phyloP scores from a whole-genome alignment of 2,329 filamentous ascomycete species.

The Colletotrichum sp. region DNA sequence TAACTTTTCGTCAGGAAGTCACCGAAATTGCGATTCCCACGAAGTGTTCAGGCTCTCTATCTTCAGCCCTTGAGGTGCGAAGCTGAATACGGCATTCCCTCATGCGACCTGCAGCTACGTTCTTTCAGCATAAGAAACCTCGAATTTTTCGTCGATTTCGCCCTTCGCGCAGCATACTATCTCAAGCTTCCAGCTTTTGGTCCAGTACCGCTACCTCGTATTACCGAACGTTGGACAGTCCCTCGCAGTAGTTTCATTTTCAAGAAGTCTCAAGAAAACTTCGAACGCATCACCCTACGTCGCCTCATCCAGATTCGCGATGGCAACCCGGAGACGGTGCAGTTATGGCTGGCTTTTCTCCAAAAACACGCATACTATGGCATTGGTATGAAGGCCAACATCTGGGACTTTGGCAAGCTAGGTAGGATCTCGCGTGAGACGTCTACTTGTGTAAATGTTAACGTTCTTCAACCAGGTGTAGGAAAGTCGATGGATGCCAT shows the following conservation, averaged over 20 bases:
- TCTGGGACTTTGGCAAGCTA: conserved; percentile 84
- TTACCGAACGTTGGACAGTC: conserved; percentile 93
- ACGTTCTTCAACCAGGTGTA: conserved; percentile 42
- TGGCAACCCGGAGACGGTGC: conserved; percentile 85
- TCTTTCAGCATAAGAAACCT: conserved; percentile 91
- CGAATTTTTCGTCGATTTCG: conserved; percentile 94
- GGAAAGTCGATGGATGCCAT: conserved; percentile 57
- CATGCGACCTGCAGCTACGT: conserved; percentile 90
- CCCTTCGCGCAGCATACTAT: conserved; percentile 92
- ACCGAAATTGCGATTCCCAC: conserved; percentile 63
- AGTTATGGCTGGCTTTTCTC: conserved; percentile 91
- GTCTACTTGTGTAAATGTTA: not conserved
- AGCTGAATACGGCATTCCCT: conserved; percentile 77
- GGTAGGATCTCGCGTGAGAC: conserved; percentile 38
- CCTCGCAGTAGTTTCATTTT: conserved; percentile 88
- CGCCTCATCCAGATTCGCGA: conserved; percentile 92
- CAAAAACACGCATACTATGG: conserved; percentile 93
- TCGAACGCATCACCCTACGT: conserved; percentile 86
- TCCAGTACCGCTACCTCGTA: conserved; percentile 83
- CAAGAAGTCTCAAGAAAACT: conserved; percentile 98
- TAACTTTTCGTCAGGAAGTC: not conserved
- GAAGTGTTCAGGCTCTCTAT: conserved; percentile 85
- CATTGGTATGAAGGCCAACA: conserved; percentile 98
- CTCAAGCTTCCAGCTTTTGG: conserved; percentile 85
- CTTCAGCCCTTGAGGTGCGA: conserved; percentile 81